Evolutionary conservation across 2,329 filamentous ascomycete genomes (phyloP), one percentile per base, ranked within the genome.

Genomic region (Aspergillus candidus): DNA sequence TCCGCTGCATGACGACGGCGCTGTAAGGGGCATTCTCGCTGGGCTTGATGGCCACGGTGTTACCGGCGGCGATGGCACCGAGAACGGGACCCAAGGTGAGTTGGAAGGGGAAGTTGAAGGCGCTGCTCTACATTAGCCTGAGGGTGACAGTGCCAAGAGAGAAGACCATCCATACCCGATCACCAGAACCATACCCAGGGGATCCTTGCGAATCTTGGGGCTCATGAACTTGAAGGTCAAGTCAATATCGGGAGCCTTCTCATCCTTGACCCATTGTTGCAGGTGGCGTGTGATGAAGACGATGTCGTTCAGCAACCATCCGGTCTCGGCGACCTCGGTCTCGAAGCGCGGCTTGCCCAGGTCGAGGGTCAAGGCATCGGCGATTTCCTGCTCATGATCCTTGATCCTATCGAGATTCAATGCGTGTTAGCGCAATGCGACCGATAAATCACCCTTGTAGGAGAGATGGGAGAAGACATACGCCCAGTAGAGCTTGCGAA

Each of bases 401-500:
- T 82, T 82, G 54, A 96, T 67, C 6, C 73, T 76, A 43, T 43
- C 14, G 30, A 44, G 11, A 15, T 5, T 27, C 41, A 33, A 37
- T 29, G 30, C 11, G n/a, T 14, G 51, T 54, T 37, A 56, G 46
- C 7, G 46, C 7, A 12, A 43, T 22, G 33, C 32, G 36, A 44
- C 27, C 14, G 31, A 34, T 10, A 4, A 5, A 27, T 10, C 22
- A 27, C 7, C 22, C 7, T 27, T 27, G 6, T 7, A 27, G n/a
- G 22, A 38, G 32, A 15, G 4, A 34, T 6, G 4, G 33, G 35
- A 32, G 35, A 32, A 14, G 18, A 61, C 67, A 67, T 54, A 76
- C 73, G 79, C 89, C 93, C 93, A 97, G 74, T 95, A 97, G 44
- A 97, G 82, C 76, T 89, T 91, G 57, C 90, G 85, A 49, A 98